Conservation (phyloP, 148 eudicot genomes). For the Spergularia bocconei region DNA sequence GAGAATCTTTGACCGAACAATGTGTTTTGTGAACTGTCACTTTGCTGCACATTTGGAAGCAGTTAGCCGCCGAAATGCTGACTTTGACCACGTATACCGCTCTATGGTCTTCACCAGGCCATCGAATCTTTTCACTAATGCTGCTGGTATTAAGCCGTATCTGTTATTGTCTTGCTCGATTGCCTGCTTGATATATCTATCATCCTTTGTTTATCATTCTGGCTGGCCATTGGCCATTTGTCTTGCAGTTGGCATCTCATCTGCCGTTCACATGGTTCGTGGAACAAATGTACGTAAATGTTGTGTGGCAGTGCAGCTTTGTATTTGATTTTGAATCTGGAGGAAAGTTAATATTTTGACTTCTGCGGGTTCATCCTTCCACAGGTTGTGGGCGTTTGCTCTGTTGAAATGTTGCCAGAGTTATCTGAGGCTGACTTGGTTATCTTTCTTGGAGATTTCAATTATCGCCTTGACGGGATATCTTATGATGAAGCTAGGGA, state of each 20-base stretch:
- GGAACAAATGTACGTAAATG: slow-evolving; percentile 60
- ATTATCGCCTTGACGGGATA: slow-evolving; percentile 88
- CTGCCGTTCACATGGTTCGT: slow-evolving; percentile 59
- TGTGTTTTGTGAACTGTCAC: slow-evolving; percentile 98
- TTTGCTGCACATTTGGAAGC: slow-evolving; percentile 98
- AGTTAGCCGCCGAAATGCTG: slow-evolving; percentile 88
- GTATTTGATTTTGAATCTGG: neutral
- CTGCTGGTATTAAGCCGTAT: slow-evolving; percentile 71
- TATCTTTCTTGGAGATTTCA: slow-evolving; percentile 90
- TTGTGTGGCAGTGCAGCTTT: slow-evolving; percentile 12
- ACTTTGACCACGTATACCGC: slow-evolving; percentile 88
- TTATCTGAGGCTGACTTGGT: slow-evolving; percentile 96
- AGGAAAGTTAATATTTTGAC: slow-evolving; percentile 3
- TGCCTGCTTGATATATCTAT: slow-evolving; percentile 49
- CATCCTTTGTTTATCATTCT: slow-evolving; percentile 50
- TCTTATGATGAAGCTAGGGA: slow-evolving; percentile 99
- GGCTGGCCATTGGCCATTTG: slow-evolving; percentile 54
- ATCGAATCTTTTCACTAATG: slow-evolving; percentile 40
- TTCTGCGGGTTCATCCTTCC: slow-evolving; percentile 11
- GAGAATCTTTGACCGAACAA: slow-evolving; percentile 74
- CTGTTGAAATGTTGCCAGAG: slow-evolving; percentile 67
- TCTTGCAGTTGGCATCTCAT: slow-evolving; percentile 79
- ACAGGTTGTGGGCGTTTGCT: slow-evolving; percentile 49
- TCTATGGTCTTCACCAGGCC: slow-evolving; percentile 81
- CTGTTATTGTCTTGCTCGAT: slow-evolving; percentile 50